phyloP scores from a whole-genome alignment of 371 early-diverging fungal genomes.

The Syncephalis fuscata region DNA sequence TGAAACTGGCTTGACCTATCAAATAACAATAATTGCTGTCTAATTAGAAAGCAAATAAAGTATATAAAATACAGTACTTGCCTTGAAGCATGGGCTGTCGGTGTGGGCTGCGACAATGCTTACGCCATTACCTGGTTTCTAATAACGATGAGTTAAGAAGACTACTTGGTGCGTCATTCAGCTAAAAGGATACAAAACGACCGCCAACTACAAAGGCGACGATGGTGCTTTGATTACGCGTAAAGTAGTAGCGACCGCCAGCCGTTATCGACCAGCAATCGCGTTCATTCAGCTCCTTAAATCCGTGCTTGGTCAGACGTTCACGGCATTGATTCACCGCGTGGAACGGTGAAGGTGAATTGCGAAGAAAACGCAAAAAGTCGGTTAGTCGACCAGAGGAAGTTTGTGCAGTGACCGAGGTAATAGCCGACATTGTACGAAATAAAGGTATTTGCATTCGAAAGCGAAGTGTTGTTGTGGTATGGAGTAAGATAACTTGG shows the following conservation, averaged over 20 bases:
- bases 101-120: conserved; percentile 90
- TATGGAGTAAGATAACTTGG: too few relatives aligned
- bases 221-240: conserved; percentile 80
- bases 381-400: conserved; percentile 4
- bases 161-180: too few relatives aligned
- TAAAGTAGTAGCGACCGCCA: conserved; percentile 85
- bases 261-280: conserved; percentile 63
- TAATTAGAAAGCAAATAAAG: neutral
- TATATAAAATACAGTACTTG: conserved; percentile 12
- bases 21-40: neutral
- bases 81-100: conserved; percentile 93
- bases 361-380: conserved; percentile 80
- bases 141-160: too few relatives aligned
- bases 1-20: conserved; percentile 82
- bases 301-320: conserved; percentile 56
- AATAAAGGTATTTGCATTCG: too few relatives aligned
- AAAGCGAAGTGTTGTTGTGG: too few relatives aligned
- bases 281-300: conserved; percentile 71
- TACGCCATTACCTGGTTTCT: conserved; percentile 69
- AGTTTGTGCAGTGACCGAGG: too few relatives aligned
- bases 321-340: conserved; percentile 56
- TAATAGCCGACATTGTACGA: too few relatives aligned
- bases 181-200: conserved; percentile 22
- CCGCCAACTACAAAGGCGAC: conserved; percentile 91
- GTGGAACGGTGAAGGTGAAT: conserved; percentile 89